Evolutionary conservation across 352 stramenopile genomes (phyloP).

Genomic region (Phytophthora agathidicida): DNA sequence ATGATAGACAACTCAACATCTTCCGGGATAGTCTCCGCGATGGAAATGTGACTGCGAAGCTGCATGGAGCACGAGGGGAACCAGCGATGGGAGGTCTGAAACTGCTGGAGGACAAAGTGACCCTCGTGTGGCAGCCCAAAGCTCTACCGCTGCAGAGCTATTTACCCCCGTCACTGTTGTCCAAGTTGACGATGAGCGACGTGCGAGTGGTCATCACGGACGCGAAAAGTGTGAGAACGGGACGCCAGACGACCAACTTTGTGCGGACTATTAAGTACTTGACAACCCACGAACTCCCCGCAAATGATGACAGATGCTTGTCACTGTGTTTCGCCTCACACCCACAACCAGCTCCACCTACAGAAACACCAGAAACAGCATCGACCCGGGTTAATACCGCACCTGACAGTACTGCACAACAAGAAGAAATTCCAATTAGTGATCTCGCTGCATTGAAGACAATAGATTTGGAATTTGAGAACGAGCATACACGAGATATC

Average conservation of each 20-base stretch:
- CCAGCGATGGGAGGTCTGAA: conserved; percentile 59
- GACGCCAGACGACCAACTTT: conserved; percentile 81
- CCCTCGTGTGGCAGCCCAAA: conserved; percentile 59
- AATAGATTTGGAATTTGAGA: conserved; percentile 82
- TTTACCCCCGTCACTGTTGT: conserved; percentile 16
- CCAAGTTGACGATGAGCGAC: conserved; percentile 29
- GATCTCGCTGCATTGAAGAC: conserved; percentile 23
- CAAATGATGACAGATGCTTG: conserved; percentile 72
- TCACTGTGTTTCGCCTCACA: conserved; percentile 49
- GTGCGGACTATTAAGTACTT: conserved; percentile 88
- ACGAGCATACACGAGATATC: conserved; percentile 50
- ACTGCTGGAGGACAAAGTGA: conserved; percentile 69
- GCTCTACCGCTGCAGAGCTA: conserved; percentile 22
- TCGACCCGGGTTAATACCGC: neutral
- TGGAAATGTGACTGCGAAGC: conserved; percentile 45
- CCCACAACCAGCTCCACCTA: neutral
- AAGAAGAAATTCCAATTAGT: neutral
- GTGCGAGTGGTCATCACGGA: conserved; percentile 46
- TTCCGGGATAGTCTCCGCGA: conserved; percentile 78
- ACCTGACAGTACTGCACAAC: neutral
- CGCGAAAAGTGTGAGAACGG: conserved; percentile 65
- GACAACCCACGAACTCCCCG: conserved; percentile 41
- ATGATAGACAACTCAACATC: conserved; percentile 27
- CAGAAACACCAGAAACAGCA: neutral
- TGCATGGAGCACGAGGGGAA: conserved; percentile 57